Evolutionary conservation across 2,329 filamentous ascomycete species (phyloP), one percentile per base, ranked within the genome.

Genomic region (Hypoxylon sp.): DNA sequence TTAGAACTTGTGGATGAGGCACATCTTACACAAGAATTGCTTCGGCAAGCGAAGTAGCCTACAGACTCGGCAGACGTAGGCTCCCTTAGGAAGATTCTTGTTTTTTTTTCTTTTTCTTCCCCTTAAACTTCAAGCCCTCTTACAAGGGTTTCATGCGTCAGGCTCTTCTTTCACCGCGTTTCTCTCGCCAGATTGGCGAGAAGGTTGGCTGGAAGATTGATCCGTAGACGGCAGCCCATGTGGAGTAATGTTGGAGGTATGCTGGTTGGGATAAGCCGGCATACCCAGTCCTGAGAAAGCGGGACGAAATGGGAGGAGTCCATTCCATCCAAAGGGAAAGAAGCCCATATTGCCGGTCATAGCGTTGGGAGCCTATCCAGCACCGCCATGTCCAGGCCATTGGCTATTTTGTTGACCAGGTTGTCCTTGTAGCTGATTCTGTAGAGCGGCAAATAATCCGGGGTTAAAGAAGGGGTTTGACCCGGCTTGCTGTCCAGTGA

Each of bases 391-490:
- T 4, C 73, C 71, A 19, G 75, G 67, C 75, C 76, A 78, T 19
- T 74, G 70, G 11, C 66, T 68, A 29, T 70, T 64, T 66, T 82
- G 81, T 55, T 81, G 79, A 13, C 58, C 64, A 31, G 82, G 79
- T 62, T 84, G 76, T 10, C 68, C 71, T 42, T 76, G 77, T 22
- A 68, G 63, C 63, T 84, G 83, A 42, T 76, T 80, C 78, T 85
- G 82, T 37, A 85, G 68, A 3, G 82, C 83, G 44, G 85, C 83
- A 64, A 90, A 82, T 74, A 90, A 86, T 1, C 85, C 83, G 3
- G 88, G 88, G 70, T 89, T 90, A 65, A 89, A 83, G 71, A 87
- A 87, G 9, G 84, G 80, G 68, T 83, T 80, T 50, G 77, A 77
- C 37, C 77, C 63, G 44, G 76, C 72, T 37, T 80, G 48, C 66